Base-by-base conservation (phyloP, 441 rosid genomes). In the Macaranga tanarius region DNA sequence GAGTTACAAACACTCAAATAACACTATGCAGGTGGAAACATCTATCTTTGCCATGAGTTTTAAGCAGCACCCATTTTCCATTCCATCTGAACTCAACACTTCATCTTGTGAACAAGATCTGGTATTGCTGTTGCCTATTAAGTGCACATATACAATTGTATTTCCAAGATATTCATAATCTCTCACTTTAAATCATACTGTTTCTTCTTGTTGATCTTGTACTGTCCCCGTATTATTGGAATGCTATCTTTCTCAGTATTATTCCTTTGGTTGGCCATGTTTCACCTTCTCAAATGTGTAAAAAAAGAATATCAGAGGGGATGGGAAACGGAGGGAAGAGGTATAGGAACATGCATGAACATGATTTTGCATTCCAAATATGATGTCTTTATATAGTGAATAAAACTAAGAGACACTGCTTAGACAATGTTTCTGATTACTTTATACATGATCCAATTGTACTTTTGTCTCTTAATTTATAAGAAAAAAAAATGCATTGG, bases 41-140 rank as follows among this genome's bases (percentile, higher is more conserved):
- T 76, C 97, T 68, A 82, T 93, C 67, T 95, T 93, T 82, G 94
- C 97, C 60, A 93, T 91, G 99, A 90, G 90, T 79, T 87, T 89
- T 66, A 91, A 85, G 85, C 82, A 83, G 83, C 90, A 86, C 62
- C 84, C 88, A 44, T 50, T 84, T 76, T 69, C 81, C 4, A 59
- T 88, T 74, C 95, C 95, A 74, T 80, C 87, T 40, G 92, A 90
- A 80, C 86, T 91, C 48, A 93, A 87, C 80, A 79, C 86, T 38
- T 83, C 94, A 65, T 76, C 82, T 73, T 93, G 96, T 75, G 83
- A 82, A 79, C 78, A 75, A 10, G 77, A 88, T 80, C 56, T 48
- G 95, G 96, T 90, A 90, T 70, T 67, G 38, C 68, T 62, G 73
- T 72, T 67, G 26, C n/a, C 73, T 54, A 4, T 68, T 12, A 45